Percentiles rank a stretch among this genome's conserved stretches.
phyloP scores from a whole-genome alignment of 306 rosid genomes.

The Geum urbanum region DNA sequence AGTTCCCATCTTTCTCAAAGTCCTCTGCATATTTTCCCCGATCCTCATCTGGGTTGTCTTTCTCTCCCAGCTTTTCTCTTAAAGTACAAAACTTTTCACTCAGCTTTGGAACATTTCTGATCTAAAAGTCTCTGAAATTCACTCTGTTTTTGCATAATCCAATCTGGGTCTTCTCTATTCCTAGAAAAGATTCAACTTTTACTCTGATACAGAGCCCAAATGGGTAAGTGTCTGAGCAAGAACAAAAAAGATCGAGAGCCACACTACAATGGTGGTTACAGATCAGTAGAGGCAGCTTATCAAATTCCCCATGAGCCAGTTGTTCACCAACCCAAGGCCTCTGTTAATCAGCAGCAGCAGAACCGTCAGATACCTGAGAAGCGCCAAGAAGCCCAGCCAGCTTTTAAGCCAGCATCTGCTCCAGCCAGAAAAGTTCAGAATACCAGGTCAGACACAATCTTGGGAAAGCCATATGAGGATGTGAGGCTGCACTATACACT shows the following conservation, averaged over 20 bases:
- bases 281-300: constrained; percentile 32
- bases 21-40: constrained; percentile 1
- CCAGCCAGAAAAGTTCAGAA: constrained; percentile 24
- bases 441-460: constrained; percentile 39
- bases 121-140: constrained; percentile 23
- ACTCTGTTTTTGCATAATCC: background rate
- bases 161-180: constrained; percentile 15
- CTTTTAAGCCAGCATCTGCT: constrained; percentile 29
- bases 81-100: background rate
- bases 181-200: constrained; percentile 23
- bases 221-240: constrained; percentile 70
- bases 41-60: constrained; percentile 23
- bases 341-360: constrained; percentile 26
- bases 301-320: constrained; percentile 42
- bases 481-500: constrained; percentile 51
- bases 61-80: background rate
- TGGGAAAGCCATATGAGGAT: constrained; percentile 71
- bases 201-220: constrained; percentile 13
- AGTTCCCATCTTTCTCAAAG: constrained; percentile 7
- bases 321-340: constrained; percentile 38
- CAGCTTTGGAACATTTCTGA: constrained; percentile 6
- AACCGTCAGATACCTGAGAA: constrained; percentile 36
- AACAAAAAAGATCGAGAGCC: constrained; percentile 28
- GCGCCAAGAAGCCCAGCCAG: constrained; percentile 22
- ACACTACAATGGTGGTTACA: constrained; percentile 39